Base-by-base conservation (phyloP, 768 basidiomycete genomes). In the Leccinellum albellum region DNA sequence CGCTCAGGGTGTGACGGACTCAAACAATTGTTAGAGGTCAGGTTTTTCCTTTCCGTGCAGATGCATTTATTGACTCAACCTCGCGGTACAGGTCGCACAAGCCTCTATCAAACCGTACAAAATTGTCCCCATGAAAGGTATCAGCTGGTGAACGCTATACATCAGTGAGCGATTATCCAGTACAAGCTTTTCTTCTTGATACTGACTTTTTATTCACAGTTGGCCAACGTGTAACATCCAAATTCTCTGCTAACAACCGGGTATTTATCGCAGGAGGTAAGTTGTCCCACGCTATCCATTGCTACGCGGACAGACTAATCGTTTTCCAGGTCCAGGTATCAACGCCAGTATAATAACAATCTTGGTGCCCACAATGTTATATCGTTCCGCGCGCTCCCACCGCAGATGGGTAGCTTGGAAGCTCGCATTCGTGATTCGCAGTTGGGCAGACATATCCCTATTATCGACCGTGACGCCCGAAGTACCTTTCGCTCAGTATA, bases 291-390 rank as follows among this genome's bases (percentile, higher is more conserved):
- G n/a, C 9, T 1, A n/a, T 45, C 15, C 21, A n/a, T 31, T 21
- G 8, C 28, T 20, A 5, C 6, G 20, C 21, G 9, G 29, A 42
- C 13, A n/a, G 12, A 42, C 51, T 61, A 48, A 74, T 62, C 7
- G 60, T 66, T 60, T 53, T 21, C 59, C 37, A 79, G 79, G 80
- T 6, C 82, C 83, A 56, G 81, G 79, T 2, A 77, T 80, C 80
- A 82, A 81, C 29, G 80, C 80, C 4, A 76, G 77, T 50, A 81
- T 82, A 80, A 77, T 53, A 82, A 84, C 54, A 83, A 84, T 61
- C 74, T 83, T 14, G 67, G 75, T 78, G 44, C 21, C 68, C 53
- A 53, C 13, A 17, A 8, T n/a, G 4, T 12, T 40, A 31, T 17
- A 7, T 37, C 6, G 14, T 46, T 21, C 20, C 2, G 6, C 2